These are phyloP conservation scores for Aspergillus sp. DNA, from an alignment of 2,329 filamentous ascomycete species.

Conservation along the genomic window DNA sequence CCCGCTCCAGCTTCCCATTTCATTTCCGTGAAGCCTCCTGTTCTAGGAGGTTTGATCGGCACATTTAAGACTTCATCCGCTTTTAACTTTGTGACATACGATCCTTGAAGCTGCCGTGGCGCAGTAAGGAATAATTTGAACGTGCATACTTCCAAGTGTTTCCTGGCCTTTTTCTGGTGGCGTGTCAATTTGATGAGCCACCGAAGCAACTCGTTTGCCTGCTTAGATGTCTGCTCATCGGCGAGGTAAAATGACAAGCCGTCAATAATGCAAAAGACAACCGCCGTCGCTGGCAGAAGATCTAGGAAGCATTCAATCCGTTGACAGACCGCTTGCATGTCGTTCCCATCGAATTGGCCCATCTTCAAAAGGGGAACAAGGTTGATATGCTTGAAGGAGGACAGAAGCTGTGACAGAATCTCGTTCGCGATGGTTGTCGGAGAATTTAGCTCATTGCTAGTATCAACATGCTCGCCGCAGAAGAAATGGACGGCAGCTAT, in stretches of 20 bases:
- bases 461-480: background rate
- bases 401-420: background rate
- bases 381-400: background rate
- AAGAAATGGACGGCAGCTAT: background rate
- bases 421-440: background rate
- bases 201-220: background rate
- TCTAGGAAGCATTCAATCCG: background rate
- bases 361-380: background rate
- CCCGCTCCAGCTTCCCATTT: background rate
- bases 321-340: background rate
- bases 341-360: background rate
- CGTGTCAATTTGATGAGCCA: background rate
- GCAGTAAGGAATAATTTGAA: background rate
- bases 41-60: background rate
- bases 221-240: background rate
- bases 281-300: background rate
- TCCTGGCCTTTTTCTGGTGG: background rate
- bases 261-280: background rate
- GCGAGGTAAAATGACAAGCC: background rate
- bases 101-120: background rate
- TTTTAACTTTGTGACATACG: background rate
- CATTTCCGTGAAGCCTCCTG: background rate
- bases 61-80: background rate
- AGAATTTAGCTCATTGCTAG: background rate
- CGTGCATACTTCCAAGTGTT: background rate